A percentile compares a stretch with the other conserved stretches of the same genome.
Conservation (phyloP, 306 rosid genomes). For the Cucurbita pepo region DNA sequence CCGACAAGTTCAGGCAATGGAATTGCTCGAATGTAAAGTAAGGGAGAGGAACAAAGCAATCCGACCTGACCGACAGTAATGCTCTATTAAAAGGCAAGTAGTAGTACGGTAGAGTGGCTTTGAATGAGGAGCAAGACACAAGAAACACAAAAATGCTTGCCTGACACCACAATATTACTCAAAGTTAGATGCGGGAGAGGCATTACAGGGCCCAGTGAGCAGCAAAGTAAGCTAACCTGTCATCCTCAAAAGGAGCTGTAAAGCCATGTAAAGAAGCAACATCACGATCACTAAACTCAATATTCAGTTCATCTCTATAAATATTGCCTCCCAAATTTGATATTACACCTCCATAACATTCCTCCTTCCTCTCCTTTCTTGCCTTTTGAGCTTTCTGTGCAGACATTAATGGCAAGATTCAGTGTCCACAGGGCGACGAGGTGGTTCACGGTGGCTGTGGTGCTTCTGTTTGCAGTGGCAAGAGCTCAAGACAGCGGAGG, state of each 20-base stretch:
- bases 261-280: slow-evolving; percentile 1
- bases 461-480: slow-evolving; percentile 16
- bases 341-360: neutral
- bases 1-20: too few species aligned
- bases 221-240: neutral
- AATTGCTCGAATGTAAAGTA: too few species aligned
- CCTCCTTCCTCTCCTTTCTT: neutral
- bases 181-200: slow-evolving; percentile 1
- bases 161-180: neutral
- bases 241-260: neutral
- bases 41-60: too few species aligned
- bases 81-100: neutral
- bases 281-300: neutral
- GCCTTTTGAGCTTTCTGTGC: neutral
- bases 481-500: slow-evolving; percentile 18
- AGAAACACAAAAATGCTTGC: neutral
- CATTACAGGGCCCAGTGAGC: slow-evolving; percentile 1
- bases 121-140: neutral
- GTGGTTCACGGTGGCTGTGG: slow-evolving; percentile 5
- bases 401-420: neutral
- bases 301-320: slow-evolving; percentile 1
- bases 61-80: neutral
- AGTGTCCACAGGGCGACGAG: neutral
- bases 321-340: neutral
- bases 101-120: neutral